Evolutionary conservation across 1,139 yeast genomes (phyloP).

Genomic region (Hemisphaericaspora subhashii): DNA sequence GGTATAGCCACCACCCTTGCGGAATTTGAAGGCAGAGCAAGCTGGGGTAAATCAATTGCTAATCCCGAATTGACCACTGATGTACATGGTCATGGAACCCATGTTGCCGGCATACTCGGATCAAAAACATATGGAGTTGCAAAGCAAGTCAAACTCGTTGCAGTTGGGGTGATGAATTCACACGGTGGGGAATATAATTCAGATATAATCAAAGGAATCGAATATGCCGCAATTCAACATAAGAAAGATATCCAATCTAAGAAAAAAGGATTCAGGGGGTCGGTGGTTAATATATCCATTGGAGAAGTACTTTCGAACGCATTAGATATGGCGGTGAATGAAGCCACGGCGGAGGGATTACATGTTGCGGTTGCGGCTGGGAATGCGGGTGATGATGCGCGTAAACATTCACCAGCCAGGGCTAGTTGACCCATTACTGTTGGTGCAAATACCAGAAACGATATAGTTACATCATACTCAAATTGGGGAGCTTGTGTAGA

Average conservation of each 20-base stretch:
- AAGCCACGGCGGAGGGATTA: slow-evolving; percentile 77
- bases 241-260: slow-evolving; percentile 53
- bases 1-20: slow-evolving; percentile 81
- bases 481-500: slow-evolving; percentile 86
- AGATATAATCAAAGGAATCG: slow-evolving; percentile 80
- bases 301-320: slow-evolving; percentile 87
- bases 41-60: slow-evolving; percentile 92
- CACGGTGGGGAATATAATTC: slow-evolving; percentile 82
- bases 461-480: slow-evolving; percentile 75
- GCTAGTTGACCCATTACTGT: slow-evolving; percentile 77
- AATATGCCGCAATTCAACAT: slow-evolving; percentile 70
- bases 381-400: slow-evolving; percentile 82
- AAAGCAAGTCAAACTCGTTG: slow-evolving; percentile 70
- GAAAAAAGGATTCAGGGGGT: slow-evolving; percentile 73
- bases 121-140: slow-evolving; percentile 78
- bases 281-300: slow-evolving; percentile 87
- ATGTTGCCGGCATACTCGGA: slow-evolving; percentile 84
- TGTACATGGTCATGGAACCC: slow-evolving; percentile 95
- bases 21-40: slow-evolving; percentile 90
- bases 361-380: slow-evolving; percentile 93
- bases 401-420: slow-evolving; percentile 80
- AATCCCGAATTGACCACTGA: slow-evolving; percentile 78
- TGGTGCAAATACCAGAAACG: slow-evolving; percentile 78
- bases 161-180: slow-evolving; percentile 74
- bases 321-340: slow-evolving; percentile 78